phyloP scores from a whole-genome alignment of 2,329 filamentous ascomycete species.

The Magnaporthiopsis rhizophila region DNA sequence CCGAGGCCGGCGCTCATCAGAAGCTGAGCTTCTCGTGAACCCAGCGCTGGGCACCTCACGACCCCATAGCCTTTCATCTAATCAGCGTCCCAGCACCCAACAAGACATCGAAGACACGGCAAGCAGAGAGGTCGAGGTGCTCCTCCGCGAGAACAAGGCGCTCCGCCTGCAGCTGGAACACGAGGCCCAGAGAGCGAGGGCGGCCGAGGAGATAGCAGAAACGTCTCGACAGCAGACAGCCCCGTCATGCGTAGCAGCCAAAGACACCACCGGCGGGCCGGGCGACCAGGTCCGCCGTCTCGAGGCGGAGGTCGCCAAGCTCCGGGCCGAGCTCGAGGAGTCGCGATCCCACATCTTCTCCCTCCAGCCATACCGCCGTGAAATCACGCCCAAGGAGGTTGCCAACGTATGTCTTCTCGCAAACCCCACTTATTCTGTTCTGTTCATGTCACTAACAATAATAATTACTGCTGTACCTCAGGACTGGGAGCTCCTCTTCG shows the following conservation, averaged over 20 bases:
- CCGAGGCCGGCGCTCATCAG: background rate
- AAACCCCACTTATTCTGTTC: too few relatives aligned
- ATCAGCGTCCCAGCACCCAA: background rate
- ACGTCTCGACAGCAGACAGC: background rate
- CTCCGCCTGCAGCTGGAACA: constrained; percentile 6
- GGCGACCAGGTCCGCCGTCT: constrained; percentile 8
- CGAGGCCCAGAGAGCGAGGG: constrained; percentile 14
- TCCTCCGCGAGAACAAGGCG: constrained; percentile 8
- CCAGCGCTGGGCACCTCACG: background rate
- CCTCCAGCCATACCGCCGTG: constrained; percentile 30
- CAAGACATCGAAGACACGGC: background rate
- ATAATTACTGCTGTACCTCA: constrained; percentile 9
- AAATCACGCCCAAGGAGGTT: constrained; percentile 28
- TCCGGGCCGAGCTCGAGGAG: constrained; percentile 25
- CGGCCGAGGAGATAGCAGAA: constrained; percentile 13
- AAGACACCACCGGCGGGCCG: background rate
- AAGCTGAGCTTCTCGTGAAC: too few relatives aligned
- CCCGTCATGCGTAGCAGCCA: too few relatives aligned
- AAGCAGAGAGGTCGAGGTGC: background rate
- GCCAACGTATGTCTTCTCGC: constrained; percentile 20
- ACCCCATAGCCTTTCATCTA: background rate
- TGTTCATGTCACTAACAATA: background rate
- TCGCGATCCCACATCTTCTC: constrained; percentile 32
- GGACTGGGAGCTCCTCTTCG: constrained; percentile 29
- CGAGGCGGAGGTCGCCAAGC: constrained; percentile 14